A percentile compares a stretch with the other conserved stretches of the same genome.
Evolutionary conservation across 371 early-diverging fungal genomes (phyloP).

Genomic region (Parasitella parasitica): DNA sequence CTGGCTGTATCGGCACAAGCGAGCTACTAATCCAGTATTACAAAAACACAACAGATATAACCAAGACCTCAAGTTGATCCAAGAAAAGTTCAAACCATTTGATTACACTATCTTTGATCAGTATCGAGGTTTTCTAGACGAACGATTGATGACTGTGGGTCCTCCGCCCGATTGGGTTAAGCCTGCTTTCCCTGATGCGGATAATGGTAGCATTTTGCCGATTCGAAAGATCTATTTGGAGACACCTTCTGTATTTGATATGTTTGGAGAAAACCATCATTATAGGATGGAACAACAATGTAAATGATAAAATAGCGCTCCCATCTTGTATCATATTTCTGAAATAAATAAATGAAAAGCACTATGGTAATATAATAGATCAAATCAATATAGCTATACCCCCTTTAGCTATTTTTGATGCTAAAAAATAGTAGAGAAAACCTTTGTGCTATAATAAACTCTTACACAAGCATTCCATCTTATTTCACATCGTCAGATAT

Average conservation of each 20-base stretch:
- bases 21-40: background rate
- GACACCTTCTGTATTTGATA: conserved; percentile 8
- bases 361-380: no score
- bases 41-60: conserved; percentile 3
- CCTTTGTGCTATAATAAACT: no score
- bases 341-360: background rate
- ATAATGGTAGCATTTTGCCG: conserved; percentile 16
- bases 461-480: no score
- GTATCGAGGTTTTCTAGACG: conserved; percentile 54
- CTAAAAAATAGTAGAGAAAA: no score
- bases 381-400: no score
- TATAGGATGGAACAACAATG: conserved; percentile 1
- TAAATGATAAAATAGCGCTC: background rate
- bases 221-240: conserved; percentile 18
- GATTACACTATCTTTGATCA: conserved; percentile 59
- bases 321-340: background rate
- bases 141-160: conserved; percentile 52
- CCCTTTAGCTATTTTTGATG: no score
- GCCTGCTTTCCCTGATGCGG: conserved; percentile 41
- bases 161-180: conserved; percentile 64
- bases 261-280: conserved; percentile 1
- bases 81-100: conserved; percentile 51
- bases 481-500: no score
- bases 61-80: conserved; percentile 22
- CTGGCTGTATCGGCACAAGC: conserved; percentile 7